Percentiles rank a stretch among this genome's conserved stretches.
These are phyloP conservation scores for Pestalotiopsis sp. DNA, from an alignment of 2,329 filamentous ascomycete genomes.

Conservation along the genomic window DNA sequence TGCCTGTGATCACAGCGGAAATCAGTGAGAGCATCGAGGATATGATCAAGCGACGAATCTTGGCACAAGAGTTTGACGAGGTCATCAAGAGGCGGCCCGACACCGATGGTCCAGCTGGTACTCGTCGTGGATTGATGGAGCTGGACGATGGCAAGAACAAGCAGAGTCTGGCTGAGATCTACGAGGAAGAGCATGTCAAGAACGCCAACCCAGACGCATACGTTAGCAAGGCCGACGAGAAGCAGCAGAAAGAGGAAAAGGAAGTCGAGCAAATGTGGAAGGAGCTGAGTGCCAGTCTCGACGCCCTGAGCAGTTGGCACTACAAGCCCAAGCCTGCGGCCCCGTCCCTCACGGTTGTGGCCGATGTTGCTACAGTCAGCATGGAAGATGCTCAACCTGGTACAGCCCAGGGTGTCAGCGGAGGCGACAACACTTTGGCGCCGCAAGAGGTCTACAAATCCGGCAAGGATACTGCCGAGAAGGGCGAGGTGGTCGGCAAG, in stretches of 20 bases:
- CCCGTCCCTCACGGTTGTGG: slow-evolving; percentile 81
- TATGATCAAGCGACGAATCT: slow-evolving; percentile 89
- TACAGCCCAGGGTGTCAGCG: slow-evolving; percentile 72
- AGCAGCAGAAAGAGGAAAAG: slow-evolving; percentile 77
- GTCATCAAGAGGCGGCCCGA: slow-evolving; percentile 81
- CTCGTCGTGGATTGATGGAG: slow-evolving; percentile 74
- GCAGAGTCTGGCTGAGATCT: slow-evolving; percentile 87
- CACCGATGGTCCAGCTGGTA: slow-evolving; percentile 57
- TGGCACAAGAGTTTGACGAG: slow-evolving; percentile 91
- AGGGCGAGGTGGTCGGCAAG: slow-evolving; percentile 75
- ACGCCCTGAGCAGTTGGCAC: slow-evolving; percentile 90
- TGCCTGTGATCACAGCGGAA: slow-evolving; percentile 91
- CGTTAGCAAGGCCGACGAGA: slow-evolving; percentile 80
- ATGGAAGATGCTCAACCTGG: slow-evolving; percentile 96
- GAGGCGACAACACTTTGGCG: slow-evolving; percentile 75
- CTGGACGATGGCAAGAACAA: slow-evolving; percentile 87
- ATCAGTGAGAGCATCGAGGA: slow-evolving; percentile 90
- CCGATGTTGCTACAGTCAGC: slow-evolving; percentile 85
- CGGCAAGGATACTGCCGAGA: slow-evolving; percentile 64
- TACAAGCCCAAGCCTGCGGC: slow-evolving; percentile 89
- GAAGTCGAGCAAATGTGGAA: slow-evolving; percentile 86
- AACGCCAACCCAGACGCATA: slow-evolving; percentile 76
- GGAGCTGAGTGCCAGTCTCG: slow-evolving; percentile 77
- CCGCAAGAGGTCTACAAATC: slow-evolving; percentile 93
- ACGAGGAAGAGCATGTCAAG: slow-evolving; percentile 89